Percentiles rank a stretch among this genome's conserved stretches.
Evolutionary conservation across 1,284 basidiomycete species (phyloP).

Genomic region (Golubevia pallescens): DNA sequence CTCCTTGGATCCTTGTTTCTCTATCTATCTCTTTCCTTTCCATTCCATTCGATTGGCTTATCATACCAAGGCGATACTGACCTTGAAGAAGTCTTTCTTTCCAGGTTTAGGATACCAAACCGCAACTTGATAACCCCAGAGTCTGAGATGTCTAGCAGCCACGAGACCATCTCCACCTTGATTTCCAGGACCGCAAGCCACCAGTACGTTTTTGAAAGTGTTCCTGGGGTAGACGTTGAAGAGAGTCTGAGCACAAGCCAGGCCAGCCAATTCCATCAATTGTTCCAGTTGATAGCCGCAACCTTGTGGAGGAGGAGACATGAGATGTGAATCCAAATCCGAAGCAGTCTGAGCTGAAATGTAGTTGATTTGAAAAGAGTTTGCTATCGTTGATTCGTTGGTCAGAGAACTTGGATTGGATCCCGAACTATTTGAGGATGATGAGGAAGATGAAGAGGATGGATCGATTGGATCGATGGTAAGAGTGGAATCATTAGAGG

Average conservation of each 20-base stretch:
- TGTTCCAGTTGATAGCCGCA: conserved; percentile 64
- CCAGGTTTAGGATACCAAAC: conserved; percentile 59
- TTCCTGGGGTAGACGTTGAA: conserved; percentile 76
- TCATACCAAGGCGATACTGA: no score
- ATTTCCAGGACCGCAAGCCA: conserved; percentile 89
- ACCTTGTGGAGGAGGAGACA: conserved; percentile 25
- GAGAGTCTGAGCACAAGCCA: conserved; percentile 89
- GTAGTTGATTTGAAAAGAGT: conserved; percentile 26
- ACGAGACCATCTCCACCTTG: conserved; percentile 94
- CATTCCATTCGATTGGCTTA: not conserved
- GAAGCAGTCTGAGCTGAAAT: conserved; percentile 38
- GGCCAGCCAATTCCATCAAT: conserved; percentile 98
- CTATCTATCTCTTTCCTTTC: no score
- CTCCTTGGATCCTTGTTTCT: no score
- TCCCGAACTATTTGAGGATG: not conserved
- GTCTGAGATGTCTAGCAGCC: conserved; percentile 84
- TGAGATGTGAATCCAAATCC: conserved; percentile 49
- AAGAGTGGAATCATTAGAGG: no score
- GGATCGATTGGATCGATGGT: no score
- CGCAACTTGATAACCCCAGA: conserved; percentile 50
- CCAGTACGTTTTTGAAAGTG: conserved; percentile 77
- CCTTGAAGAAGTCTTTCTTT: conserved; percentile 45
- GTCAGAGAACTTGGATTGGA: not conserved
- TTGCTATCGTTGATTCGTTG: not conserved
- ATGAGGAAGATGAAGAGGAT: no score